Percentiles rank a stretch among this genome's conserved stretches.
Evolutionary conservation across 352 stramenopile genomes (phyloP).

Genomic region (Globisporangium megalacanthum): DNA sequence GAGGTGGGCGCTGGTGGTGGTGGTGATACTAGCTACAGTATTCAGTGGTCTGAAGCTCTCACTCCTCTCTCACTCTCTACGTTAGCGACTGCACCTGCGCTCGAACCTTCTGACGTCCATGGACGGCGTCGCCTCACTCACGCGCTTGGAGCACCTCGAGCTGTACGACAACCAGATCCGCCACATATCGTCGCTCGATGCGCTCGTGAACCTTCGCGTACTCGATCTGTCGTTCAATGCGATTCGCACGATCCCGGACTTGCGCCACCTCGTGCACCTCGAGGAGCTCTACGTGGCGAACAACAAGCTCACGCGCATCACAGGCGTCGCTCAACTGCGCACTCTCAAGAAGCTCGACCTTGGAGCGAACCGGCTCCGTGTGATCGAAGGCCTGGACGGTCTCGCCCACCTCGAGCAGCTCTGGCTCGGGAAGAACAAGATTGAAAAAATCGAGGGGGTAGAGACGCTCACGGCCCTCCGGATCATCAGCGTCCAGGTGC

Average conservation of each 20-base stretch:
- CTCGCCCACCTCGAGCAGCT: conserved; percentile 92
- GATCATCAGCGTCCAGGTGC: conserved; percentile 72
- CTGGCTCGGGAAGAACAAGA: conserved; percentile 99
- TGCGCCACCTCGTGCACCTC: conserved; percentile 78
- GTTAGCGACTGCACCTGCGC: conserved; percentile 59
- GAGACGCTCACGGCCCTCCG: conserved; percentile 86
- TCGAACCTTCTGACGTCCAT: conserved; percentile 83
- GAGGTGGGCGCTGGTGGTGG: conserved; percentile 28
- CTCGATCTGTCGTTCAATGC: conserved; percentile 97
- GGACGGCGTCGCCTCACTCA: conserved; percentile 51
- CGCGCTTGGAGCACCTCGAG: conserved; percentile 90
- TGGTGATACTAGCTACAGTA: too few relatives aligned
- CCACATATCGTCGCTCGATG: conserved; percentile 58
- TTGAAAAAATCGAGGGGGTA: conserved; percentile 89
- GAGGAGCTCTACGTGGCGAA: conserved; percentile 94
- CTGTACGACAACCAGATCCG: conserved; percentile 98
- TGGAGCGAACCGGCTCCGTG: conserved; percentile 93
- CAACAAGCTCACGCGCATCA: conserved; percentile 97
- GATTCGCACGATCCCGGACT: conserved; percentile 88
- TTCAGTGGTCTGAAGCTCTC: too few relatives aligned
- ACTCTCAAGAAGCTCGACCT: conserved; percentile 95
- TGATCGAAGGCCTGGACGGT: conserved; percentile 90
- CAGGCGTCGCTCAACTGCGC: conserved; percentile 80
- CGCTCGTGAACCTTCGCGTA: conserved; percentile 65
- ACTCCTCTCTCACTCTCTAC: conserved; percentile 1